Conservation (phyloP, 2,329 filamentous ascomycete species). For the Colletotrichum falcatum region DNA sequence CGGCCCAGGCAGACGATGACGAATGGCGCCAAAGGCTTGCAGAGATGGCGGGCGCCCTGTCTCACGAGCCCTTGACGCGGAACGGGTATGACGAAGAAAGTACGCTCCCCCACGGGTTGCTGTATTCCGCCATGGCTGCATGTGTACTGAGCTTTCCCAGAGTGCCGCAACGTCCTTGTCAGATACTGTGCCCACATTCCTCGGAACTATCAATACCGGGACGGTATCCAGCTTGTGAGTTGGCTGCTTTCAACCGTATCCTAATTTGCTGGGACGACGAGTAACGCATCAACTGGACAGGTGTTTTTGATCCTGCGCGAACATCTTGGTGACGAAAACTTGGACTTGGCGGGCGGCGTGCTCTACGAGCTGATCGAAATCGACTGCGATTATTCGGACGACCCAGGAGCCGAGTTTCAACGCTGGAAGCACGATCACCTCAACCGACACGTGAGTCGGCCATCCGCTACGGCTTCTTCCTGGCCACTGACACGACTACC, state of each 20-base stretch:
- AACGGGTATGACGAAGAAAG: constrained; percentile 37
- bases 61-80: constrained; percentile 20
- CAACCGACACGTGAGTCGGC: constrained; percentile 54
- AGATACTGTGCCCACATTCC: constrained; percentile 58
- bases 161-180: constrained; percentile 60
- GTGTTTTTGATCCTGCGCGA: constrained; percentile 57
- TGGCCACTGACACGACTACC: constrained; percentile 22
- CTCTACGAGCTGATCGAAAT: constrained; percentile 61
- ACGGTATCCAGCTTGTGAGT: constrained; percentile 56
- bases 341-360: constrained; percentile 58
- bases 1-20: constrained; percentile 7
- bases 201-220: constrained; percentile 59
- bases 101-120: constrained; percentile 3
- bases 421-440: constrained; percentile 60
- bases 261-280: neutral
- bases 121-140: neutral
- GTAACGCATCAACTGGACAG: constrained; percentile 41
- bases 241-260: neutral
- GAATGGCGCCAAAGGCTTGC: constrained; percentile 25
- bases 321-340: constrained; percentile 58
- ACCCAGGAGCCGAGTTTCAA: constrained; percentile 59
- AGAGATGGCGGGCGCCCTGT: neutral
- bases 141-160: constrained; percentile 43
- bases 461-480: neutral
- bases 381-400: constrained; percentile 58